Conservation (phyloP, 768 basidiomycete genomes). For the Pisolithus microcarpus region DNA sequence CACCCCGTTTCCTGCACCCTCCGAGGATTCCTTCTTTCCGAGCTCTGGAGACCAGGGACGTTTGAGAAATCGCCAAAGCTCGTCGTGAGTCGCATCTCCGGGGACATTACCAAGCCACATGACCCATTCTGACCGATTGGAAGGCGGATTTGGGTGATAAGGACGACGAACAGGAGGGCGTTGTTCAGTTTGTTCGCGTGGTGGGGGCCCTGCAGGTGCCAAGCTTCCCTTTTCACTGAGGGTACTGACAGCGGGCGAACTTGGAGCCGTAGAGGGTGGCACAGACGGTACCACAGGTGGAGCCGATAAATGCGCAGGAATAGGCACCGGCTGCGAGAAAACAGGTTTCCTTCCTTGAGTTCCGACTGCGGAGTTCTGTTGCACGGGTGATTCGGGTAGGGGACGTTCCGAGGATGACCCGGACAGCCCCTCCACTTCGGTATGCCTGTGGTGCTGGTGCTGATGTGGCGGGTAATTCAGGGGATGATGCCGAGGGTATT, state of each 20-base stretch:
- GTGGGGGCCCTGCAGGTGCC: constrained; percentile 2
- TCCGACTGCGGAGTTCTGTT: neutral
- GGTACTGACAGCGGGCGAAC: neutral
- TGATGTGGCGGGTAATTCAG: constrained; percentile 25
- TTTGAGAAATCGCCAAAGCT: constrained; percentile 82
- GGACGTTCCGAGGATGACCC: constrained; percentile 12
- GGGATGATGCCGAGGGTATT: constrained; percentile 29
- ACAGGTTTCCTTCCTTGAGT: neutral
- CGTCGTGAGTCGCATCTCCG: constrained; percentile 72
- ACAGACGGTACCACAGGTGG: neutral
- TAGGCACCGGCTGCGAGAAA: neutral
- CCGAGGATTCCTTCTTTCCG: neutral
- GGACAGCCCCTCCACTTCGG: constrained; percentile 14
- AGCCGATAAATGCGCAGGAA: constrained; percentile 1
- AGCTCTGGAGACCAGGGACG: constrained; percentile 15
- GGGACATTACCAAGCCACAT: constrained; percentile 97
- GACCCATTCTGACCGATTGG: constrained; percentile 82
- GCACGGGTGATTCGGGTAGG: constrained; percentile 8
- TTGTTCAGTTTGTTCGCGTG: constrained; percentile 20
- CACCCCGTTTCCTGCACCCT: constrained; percentile 42
- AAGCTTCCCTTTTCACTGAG: neutral
- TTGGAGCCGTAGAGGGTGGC: constrained; percentile 3
- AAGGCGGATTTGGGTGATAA: constrained; percentile 66
- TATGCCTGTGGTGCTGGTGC: constrained; percentile 3
- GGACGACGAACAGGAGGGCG: constrained; percentile 38